Percentiles rank a stretch among this genome's conserved stretches.
Evolutionary conservation across 2,329 filamentous ascomycete genomes (phyloP).

Genomic region (Fusarium virguliforme): DNA sequence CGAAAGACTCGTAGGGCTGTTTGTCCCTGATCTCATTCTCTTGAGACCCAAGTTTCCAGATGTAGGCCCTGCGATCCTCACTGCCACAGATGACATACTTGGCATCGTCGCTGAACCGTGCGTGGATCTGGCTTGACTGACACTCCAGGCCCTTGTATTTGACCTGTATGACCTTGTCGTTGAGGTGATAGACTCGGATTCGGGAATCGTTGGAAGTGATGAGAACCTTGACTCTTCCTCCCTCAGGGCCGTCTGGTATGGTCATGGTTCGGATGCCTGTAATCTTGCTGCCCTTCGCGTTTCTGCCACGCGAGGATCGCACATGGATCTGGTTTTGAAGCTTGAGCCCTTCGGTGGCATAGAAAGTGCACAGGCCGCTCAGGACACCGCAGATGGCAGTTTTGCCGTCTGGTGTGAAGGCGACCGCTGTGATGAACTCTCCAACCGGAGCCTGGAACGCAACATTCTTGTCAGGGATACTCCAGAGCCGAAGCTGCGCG

Average conservation of each 20-base stretch:
- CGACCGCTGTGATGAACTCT: slow-evolving; percentile 94
- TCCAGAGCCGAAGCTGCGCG: slow-evolving; percentile 91
- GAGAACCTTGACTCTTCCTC: slow-evolving; percentile 83
- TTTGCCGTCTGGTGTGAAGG: slow-evolving; percentile 93
- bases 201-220: slow-evolving; percentile 97
- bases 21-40: slow-evolving; percentile 83
- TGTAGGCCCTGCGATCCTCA: slow-evolving; percentile 90
- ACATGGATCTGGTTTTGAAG: slow-evolving; percentile 90
- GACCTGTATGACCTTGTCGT: slow-evolving; percentile 86
- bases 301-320: slow-evolving; percentile 91
- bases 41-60: slow-evolving; percentile 76
- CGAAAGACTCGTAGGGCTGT: slow-evolving; percentile 88
- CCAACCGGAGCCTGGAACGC: slow-evolving; percentile 84
- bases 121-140: slow-evolving; percentile 89
- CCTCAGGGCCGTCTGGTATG: slow-evolving; percentile 64
- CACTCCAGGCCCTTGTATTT: slow-evolving; percentile 96
- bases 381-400: slow-evolving; percentile 90
- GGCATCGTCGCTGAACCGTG: slow-evolving; percentile 89
- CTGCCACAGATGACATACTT: slow-evolving; percentile 92
- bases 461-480: slow-evolving; percentile 95
- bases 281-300: slow-evolving; percentile 97
- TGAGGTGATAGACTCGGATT: slow-evolving; percentile 89
- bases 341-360: slow-evolving; percentile 92
- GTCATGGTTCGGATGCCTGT: slow-evolving; percentile 88
- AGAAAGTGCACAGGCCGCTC: slow-evolving; percentile 89